Percentiles rank a stretch among this genome's conserved stretches.
These are phyloP conservation scores for Moricandia moricandioides DNA, from an alignment of 345 rosid genomes.

Conservation along the genomic window DNA sequence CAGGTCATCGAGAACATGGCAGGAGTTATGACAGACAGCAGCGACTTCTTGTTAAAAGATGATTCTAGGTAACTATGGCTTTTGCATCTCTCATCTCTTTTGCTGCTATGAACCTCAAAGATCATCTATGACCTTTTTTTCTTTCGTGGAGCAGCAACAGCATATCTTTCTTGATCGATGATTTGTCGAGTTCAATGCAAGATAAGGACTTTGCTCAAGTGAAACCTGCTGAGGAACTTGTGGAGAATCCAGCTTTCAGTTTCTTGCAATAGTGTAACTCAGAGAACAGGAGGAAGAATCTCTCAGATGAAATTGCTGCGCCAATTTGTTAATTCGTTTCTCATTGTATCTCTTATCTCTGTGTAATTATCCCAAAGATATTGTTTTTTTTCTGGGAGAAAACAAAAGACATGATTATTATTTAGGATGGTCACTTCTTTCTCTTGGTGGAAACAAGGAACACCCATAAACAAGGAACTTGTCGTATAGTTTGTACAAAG, in stretches of 20 bases:
- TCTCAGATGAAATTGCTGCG: constrained; percentile 1
- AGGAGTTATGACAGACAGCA: not conserved
- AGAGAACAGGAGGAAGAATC: constrained; percentile 9
- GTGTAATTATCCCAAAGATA: constrained; percentile 6
- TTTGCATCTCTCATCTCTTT: not conserved
- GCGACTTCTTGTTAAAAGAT: not conserved
- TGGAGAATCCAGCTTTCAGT: not conserved
- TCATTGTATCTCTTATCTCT: constrained; percentile 1
- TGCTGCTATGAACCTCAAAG: not conserved
- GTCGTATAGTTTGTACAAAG: not conserved
- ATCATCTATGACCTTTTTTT: not conserved
- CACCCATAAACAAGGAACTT: not conserved
- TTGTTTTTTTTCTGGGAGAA: constrained; percentile 7
- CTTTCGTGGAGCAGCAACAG: not conserved
- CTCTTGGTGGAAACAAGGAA: not conserved
- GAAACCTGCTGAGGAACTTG: not conserved
- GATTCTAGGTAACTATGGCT: not conserved
- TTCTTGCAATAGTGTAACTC: not conserved
- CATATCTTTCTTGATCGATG: not conserved
- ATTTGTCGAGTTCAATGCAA: not conserved
- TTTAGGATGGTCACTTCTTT: constrained; percentile 1
- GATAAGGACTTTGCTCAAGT: not conserved
- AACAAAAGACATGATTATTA: not conserved
- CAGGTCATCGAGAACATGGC: not conserved
- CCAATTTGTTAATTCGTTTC: constrained; percentile 4